Percentiles rank a stretch among this genome's conserved stretches.
Conservation (phyloP, 106 monocot genomes). For the Acorus gramineus region DNA sequence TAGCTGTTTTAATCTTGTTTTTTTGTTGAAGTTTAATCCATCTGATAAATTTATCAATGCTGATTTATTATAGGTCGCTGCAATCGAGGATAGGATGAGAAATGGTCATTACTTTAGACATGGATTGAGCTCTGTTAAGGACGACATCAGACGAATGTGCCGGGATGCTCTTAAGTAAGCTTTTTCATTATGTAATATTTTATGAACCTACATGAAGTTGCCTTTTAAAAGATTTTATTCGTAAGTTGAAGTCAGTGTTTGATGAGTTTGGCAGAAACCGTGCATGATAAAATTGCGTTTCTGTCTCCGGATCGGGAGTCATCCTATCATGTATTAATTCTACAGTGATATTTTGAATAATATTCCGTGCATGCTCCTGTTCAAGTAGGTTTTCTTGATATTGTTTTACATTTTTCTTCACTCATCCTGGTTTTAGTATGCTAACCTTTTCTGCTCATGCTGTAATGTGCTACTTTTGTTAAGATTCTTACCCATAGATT, state of each 20-base stretch:
- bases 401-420: not conserved
- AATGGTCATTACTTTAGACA: conserved; percentile 78
- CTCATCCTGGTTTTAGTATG: not conserved
- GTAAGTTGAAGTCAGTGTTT: too few relatives aligned
- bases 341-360: too few relatives aligned
- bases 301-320: too few relatives aligned
- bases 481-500: not conserved
- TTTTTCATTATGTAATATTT: not conserved
- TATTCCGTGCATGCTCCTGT: too few relatives aligned
- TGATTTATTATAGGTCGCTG: conserved; percentile 46
- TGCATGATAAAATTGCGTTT: too few relatives aligned
- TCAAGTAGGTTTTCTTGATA: too few relatives aligned
- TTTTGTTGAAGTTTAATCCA: not conserved
- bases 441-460: not conserved
- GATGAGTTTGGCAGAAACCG: too few relatives aligned
- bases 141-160: conserved; percentile 89
- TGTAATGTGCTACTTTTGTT: not conserved
- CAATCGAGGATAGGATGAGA: conserved; percentile 86
- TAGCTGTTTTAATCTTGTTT: not conserved
- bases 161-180: conserved; percentile 85
- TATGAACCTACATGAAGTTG: too few relatives aligned
- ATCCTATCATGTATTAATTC: too few relatives aligned
- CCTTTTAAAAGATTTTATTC: too few relatives aligned
- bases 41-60: not conserved
- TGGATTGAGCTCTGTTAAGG: conserved; percentile 75